These are phyloP conservation scores for Sclerospora graminicola DNA, from an alignment of 352 stramenopile species.

Conservation along the genomic window DNA sequence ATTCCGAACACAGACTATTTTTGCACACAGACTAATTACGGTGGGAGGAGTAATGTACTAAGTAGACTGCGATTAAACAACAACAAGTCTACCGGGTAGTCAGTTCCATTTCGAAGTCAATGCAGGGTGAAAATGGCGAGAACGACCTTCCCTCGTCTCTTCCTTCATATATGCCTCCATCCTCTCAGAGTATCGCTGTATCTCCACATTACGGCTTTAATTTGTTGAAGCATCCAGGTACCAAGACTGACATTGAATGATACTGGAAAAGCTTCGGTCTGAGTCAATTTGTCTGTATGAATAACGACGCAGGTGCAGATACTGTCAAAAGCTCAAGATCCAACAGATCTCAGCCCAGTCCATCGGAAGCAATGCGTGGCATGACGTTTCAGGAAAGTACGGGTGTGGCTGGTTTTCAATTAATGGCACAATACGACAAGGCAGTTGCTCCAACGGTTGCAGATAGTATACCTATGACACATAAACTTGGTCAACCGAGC, in stretches of 20 bases:
- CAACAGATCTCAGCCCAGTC: slow-evolving; percentile 19
- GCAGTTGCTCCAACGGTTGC: slow-evolving; percentile 1
- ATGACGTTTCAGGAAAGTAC: slow-evolving; percentile 50
- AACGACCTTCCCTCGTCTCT: slow-evolving; percentile 62
- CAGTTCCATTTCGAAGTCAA: too few species aligned
- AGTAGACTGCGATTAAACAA: too few species aligned
- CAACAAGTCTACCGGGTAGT: too few species aligned
- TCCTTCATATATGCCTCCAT: slow-evolving; percentile 57
- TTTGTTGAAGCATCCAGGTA: slow-evolving; percentile 16
- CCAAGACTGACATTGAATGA: slow-evolving; percentile 17
- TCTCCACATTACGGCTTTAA: slow-evolving; percentile 26
- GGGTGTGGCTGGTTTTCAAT: slow-evolving; percentile 7
- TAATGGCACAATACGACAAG: slow-evolving; percentile 22
- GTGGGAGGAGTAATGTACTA: too few species aligned
- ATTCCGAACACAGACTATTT: too few species aligned
- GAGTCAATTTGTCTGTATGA: too few species aligned
- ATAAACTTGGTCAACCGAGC: slow-evolving; percentile 29
- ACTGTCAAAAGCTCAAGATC: not conserved
- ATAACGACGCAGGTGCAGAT: not conserved
- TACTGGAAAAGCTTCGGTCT: too few species aligned
- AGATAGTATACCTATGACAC: slow-evolving; percentile 4
- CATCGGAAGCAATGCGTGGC: slow-evolving; percentile 44
- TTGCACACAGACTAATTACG: too few species aligned
- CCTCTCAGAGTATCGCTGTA: slow-evolving; percentile 5
- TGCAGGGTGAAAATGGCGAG: slow-evolving; percentile 12